Evolutionary conservation across 2,329 filamentous ascomycete genomes (phyloP), one percentile per base, ranked within the genome.

Genomic region (Fusarium humuli): DNA sequence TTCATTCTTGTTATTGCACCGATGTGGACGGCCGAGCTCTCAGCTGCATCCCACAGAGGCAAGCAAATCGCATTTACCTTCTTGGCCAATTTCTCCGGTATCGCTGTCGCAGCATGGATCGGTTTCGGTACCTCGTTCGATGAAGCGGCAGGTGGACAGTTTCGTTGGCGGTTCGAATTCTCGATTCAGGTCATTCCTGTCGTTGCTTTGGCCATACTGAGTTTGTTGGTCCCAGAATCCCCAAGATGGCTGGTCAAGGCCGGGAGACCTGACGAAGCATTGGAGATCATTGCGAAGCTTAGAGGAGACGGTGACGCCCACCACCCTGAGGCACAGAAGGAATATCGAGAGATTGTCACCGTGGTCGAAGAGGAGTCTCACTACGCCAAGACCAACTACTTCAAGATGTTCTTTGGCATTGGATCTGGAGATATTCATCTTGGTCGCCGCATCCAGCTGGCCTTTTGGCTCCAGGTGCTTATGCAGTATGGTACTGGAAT

Each of bases 71-170:
- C 81, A 14, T 81, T 84, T 47, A 82, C 84, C 20, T 86, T 86
- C 72, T 82, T 85, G 59, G 82, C 83, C 30, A 85, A 86, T 69
- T 85, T 85, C 63, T 78, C 85, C 3, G 84, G 85, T 11, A 84
- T 86, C 46, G 81, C 78, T 11, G 58, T 80, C 16, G 78, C 79
- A 18, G 78, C 79, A 48, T 81, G 79, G 79, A 69, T 81, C 37
- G 76, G 75, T 25, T 81, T 80, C 61, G 78, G 77, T 32, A 69
- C 77, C 5, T 71, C 75, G 44, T 67, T 73, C 48, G 74, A 73
- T 40, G 69, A 77, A 59, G 20, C 6, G 4, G 53, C 14, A 1
- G 44, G 29, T 32, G 58, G 58, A 7, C 58, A 61, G 29, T 61
- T 61, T 23, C 53, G 58, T 11, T 61, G 58, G 53, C 45, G 58